Conservation (phyloP, 352 stramenopile genomes). For the Achlya hypogyna region DNA sequence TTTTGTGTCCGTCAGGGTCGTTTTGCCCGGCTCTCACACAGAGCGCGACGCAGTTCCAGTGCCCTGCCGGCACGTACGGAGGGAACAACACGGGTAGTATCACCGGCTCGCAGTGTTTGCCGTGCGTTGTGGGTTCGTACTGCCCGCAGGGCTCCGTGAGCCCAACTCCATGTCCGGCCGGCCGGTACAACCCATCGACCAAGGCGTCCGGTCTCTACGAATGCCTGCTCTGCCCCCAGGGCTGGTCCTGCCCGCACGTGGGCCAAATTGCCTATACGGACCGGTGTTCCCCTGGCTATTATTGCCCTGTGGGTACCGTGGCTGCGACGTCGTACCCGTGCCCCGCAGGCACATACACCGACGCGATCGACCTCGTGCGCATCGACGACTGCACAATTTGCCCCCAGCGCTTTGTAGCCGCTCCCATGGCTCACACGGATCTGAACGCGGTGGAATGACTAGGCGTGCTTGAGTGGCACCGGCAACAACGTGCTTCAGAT, state of each 20-base stretch:
- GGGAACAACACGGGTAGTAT: slow-evolving; percentile 41
- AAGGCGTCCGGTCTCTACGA: slow-evolving; percentile 43
- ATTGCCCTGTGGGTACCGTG: slow-evolving; percentile 56
- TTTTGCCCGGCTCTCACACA: slow-evolving; percentile 73
- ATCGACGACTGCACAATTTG: slow-evolving; percentile 70
- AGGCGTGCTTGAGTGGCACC: slow-evolving; percentile 60
- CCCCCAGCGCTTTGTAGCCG: slow-evolving; percentile 37
- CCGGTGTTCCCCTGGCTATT: slow-evolving; percentile 56
- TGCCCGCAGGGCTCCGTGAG: slow-evolving; percentile 70
- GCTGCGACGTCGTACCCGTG: slow-evolving; percentile 49
- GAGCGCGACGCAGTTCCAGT: slow-evolving; percentile 65
- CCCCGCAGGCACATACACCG: slow-evolving; percentile 65
- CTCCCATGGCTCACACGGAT: no score
- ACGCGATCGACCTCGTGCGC: slow-evolving; percentile 51
- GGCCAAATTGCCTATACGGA: slow-evolving; percentile 53
- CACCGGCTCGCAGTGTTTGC: slow-evolving; percentile 38
- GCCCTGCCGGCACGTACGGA: slow-evolving; percentile 80
- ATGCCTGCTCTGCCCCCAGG: slow-evolving; percentile 54
- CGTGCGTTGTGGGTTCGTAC: slow-evolving; percentile 65
- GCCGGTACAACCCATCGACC: slow-evolving; percentile 58
- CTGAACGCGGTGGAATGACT: not conserved
- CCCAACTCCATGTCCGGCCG: slow-evolving; percentile 54
- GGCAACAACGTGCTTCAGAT: slow-evolving; percentile 59
- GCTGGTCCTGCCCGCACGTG: slow-evolving; percentile 63
- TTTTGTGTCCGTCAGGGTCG: slow-evolving; percentile 63